phyloP scores from a whole-genome alignment of 2,329 filamentous ascomycete genomes.

The Neoarthrinium moseri region DNA sequence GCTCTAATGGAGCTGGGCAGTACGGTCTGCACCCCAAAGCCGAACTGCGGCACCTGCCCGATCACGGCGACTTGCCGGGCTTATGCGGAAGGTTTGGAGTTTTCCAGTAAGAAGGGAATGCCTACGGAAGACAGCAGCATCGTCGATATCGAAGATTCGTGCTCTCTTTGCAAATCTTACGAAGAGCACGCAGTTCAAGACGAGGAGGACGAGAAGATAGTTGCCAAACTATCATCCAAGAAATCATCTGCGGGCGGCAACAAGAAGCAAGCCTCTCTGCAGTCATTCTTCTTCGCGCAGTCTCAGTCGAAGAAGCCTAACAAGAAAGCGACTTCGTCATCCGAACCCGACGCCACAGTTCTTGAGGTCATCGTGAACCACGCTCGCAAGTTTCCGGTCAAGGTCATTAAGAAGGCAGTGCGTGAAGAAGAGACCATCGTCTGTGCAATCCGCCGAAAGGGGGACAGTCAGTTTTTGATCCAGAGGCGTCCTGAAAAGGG shows the following conservation, averaged over 20 bases:
- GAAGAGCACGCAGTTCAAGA: slow-evolving; percentile 29
- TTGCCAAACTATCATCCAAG: slow-evolving; percentile 11
- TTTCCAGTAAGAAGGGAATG: slow-evolving; percentile 23
- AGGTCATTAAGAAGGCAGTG: slow-evolving; percentile 49
- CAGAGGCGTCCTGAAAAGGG: slow-evolving; percentile 52
- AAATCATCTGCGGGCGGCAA: slow-evolving; percentile 9
- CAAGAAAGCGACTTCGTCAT: not conserved
- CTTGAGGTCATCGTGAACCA: slow-evolving; percentile 40
- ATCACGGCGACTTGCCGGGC: slow-evolving; percentile 50
- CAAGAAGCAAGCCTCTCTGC: slow-evolving; percentile 22
- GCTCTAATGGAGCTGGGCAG: slow-evolving; percentile 66
- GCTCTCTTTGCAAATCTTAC: slow-evolving; percentile 46
- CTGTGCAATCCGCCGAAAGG: slow-evolving; percentile 43
- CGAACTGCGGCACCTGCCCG: slow-evolving; percentile 53
- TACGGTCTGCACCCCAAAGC: slow-evolving; percentile 59
- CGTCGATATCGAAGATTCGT: slow-evolving; percentile 52
- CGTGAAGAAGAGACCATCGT: slow-evolving; percentile 53
- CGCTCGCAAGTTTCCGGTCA: slow-evolving; percentile 50
- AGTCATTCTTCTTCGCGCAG: slow-evolving; percentile 24
- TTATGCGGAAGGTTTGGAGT: slow-evolving; percentile 43
- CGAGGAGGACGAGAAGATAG: slow-evolving; percentile 16
- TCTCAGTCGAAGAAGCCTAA: slow-evolving; percentile 6
- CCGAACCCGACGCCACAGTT: slow-evolving; percentile 18
- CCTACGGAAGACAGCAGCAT: slow-evolving; percentile 9
- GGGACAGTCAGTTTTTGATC: slow-evolving; percentile 44